Evolutionary conservation across 208 protist species (phyloP), one percentile per base, ranked within the genome.

Genomic region (Leishmania tarentolae): DNA sequence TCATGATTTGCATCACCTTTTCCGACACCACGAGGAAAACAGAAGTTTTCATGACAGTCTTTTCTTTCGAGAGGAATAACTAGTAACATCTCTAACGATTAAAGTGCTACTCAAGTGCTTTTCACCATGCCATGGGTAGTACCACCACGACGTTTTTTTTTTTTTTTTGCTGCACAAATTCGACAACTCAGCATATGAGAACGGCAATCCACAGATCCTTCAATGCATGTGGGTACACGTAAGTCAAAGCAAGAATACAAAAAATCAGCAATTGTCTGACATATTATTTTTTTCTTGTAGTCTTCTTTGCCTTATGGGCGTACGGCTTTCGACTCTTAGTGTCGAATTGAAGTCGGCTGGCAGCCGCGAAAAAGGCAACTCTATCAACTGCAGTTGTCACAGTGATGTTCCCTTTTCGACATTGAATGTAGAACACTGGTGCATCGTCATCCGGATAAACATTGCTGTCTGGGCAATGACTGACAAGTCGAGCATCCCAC

Each of bases 361-460:
- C 82, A 11, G 77, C 82, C 0, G 82, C 77, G 11, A 82, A 85
- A 52, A 85, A 82, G 17, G 82, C 82, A 3, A 82, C 46, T 68
- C 52, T 72, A 44, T 85, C 82, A 4, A 85, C 42, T 61, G 82
- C 82, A 0, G 82, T 85, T 11, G 82, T 85, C 0, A 85, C 47
- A 4, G 31, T 40, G 4, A 85, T 78, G 11, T 9, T 1, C 0
- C 53, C 53, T 50, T 85, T 85, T 13, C 37, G 35, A 31, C 82
- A 82, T 42, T 71, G 40, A 40, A 85, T 81, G 77, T 79, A 85
- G 53, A 85, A 85, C 2, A 85, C 50, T 31, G 82, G 82, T 4
- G 75, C 46, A 24, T 75, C 19, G 7, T 0, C 52, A 31, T 79
- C 63, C 35, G 82, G 82, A 57, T 81, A 85, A 2, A 69, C 24